These are phyloP conservation scores for Pseudoneurospora amorphoporcata DNA, from an alignment of 495 filamentous ascomycete species.

Conservation along the genomic window DNA sequence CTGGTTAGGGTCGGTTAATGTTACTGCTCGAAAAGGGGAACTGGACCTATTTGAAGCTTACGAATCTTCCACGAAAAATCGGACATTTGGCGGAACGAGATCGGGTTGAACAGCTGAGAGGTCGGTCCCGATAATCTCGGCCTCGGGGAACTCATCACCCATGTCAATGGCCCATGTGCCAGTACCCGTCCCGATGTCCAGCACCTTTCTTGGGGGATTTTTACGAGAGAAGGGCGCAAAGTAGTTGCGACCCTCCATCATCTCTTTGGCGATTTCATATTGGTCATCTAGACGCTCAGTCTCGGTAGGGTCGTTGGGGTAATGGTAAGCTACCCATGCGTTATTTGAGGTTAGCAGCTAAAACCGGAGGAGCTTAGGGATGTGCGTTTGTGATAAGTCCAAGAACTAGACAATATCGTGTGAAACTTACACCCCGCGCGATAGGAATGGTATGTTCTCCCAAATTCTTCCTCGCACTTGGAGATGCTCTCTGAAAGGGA, in stretches of 20 bases:
- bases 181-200: slow-evolving; percentile 64
- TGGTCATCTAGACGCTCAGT: slow-evolving; percentile 45
- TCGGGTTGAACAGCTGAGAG: slow-evolving; percentile 36
- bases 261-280: slow-evolving; percentile 47
- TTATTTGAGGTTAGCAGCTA: slow-evolving; percentile 3
- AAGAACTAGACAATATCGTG: neutral
- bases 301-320: slow-evolving; percentile 52
- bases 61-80: slow-evolving; percentile 41
- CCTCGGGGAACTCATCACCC: slow-evolving; percentile 34
- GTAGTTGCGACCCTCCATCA: slow-evolving; percentile 42
- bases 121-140: slow-evolving; percentile 30
- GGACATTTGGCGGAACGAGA: slow-evolving; percentile 32
- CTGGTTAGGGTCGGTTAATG: slow-evolving; percentile 27
- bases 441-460: slow-evolving; percentile 53
- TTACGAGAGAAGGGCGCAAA: slow-evolving; percentile 43
- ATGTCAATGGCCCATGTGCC: slow-evolving; percentile 40
- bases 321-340: slow-evolving; percentile 38
- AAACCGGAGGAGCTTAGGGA: neutral
- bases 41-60: slow-evolving; percentile 25
- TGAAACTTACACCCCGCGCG: slow-evolving; percentile 29
- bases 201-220: slow-evolving; percentile 41
- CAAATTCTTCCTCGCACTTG: slow-evolving; percentile 47
- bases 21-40: slow-evolving; percentile 23
- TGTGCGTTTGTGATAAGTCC: neutral
- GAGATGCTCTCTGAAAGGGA: slow-evolving; percentile 31